Conservation (phyloP, 352 stramenopile genomes). For the Thalassiosira exigua region DNA sequence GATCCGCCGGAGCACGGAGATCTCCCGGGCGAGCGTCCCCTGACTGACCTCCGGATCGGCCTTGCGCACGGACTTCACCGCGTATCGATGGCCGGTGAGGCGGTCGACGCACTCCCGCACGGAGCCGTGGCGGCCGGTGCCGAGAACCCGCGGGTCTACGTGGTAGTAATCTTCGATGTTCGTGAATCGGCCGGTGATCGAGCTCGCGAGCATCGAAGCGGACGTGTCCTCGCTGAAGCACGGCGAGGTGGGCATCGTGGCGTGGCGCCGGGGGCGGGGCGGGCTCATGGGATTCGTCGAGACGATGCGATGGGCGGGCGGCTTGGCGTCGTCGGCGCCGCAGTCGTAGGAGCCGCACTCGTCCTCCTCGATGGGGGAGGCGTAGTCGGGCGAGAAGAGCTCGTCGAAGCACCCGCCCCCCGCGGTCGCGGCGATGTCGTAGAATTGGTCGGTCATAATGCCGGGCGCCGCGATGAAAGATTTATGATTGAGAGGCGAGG, state of each 20-base stretch:
- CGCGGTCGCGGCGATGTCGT: too few relatives aligned
- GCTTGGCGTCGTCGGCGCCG: too few relatives aligned
- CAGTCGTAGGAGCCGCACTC: too few relatives aligned
- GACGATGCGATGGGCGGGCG: too few relatives aligned
- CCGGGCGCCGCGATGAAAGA: too few relatives aligned
- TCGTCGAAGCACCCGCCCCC: too few relatives aligned
- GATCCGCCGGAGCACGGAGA: slow-evolving; percentile 82
- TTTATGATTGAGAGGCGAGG: too few relatives aligned
- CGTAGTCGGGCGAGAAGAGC: too few relatives aligned
- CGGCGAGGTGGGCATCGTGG: not conserved
- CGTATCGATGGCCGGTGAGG: slow-evolving; percentile 91
- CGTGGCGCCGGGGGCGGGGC: too few relatives aligned
- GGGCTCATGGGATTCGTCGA: too few relatives aligned
- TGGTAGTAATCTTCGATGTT: slow-evolving; percentile 73
- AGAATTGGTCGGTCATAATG: too few relatives aligned
- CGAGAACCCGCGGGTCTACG: slow-evolving; percentile 76
- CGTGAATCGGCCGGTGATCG: slow-evolving; percentile 25
- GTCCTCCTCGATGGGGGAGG: too few relatives aligned
- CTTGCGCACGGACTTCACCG: slow-evolving; percentile 97
- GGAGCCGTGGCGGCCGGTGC: slow-evolving; percentile 93
- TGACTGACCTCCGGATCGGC: slow-evolving; percentile 95
- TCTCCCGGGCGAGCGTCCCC: slow-evolving; percentile 92
- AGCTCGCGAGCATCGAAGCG: not conserved
- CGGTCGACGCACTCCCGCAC: slow-evolving; percentile 95
- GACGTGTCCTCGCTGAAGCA: not conserved